Base-by-base conservation (phyloP, 106 monocot species). In the Agapanthus africanus region DNA sequence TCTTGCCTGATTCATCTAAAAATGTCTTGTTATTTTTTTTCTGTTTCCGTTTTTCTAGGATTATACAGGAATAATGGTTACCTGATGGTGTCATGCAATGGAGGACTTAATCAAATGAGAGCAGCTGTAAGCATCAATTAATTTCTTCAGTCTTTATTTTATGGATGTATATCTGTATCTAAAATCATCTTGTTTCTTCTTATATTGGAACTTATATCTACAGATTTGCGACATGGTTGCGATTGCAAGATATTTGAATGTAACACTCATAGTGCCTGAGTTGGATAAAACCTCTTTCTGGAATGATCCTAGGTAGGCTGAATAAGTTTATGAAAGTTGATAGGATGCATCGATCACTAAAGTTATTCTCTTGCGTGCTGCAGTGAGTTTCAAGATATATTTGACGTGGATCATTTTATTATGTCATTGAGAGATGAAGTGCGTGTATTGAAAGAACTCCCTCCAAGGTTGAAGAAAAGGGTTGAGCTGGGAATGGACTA, bases 181-280 rank as follows among this genome's bases (percentile, higher is more conserved):
- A 44, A 11, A 4, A 49, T 19, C 33, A 42, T 66, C 23, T 40
- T 11, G 7, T 18, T 41, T 59, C 16, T 66, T 68, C 37, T 57
- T 32, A 50, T 41, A 42, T 41, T 11, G 49, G 18, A 27, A 2
- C 51, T 41, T 5, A 35, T 66, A 28, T 6, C 65, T 67, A 71
- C 82, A 97, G 95, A 97, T 91, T 56, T 97, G 95, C 57, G 95
- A 97, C 68, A 97, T 97, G 95, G 95, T 97, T 67, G 82, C 88
- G 14, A 84, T 91, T 70, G 88, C 91, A 52, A 83, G 88, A 63
- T 83, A 79, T 76, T 77, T 97, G 76, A 97, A 97, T 82, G 91
- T 89, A 66, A 97, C 95, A 26, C 74, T 97, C n/a, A 85, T 97
- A 33, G 91, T 97, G 21, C 95, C 95, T 25, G 95, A 88, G 60